phyloP scores from a whole-genome alignment of 805 yeast species.

The Wickerhamiella musiphila region DNA sequence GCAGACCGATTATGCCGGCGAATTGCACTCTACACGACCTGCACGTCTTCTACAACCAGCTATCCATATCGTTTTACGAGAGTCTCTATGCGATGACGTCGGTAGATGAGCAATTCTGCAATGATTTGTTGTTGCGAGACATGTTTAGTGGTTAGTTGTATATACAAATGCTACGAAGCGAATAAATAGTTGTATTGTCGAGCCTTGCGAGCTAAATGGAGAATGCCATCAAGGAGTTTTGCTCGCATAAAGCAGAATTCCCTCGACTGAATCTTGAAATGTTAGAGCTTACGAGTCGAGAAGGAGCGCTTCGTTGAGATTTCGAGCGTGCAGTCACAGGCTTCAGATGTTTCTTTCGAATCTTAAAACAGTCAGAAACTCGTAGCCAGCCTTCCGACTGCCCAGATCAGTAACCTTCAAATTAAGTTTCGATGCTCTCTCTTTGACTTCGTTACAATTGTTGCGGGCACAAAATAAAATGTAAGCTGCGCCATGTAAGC shows the following conservation, averaged over 20 bases:
- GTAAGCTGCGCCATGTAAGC: slow-evolving; percentile 57
- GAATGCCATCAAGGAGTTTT: background rate
- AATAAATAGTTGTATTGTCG: background rate
- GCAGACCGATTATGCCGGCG: slow-evolving; percentile 18
- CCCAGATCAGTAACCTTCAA: slow-evolving; percentile 44
- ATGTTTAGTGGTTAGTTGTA: no score
- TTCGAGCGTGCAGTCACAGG: no score
- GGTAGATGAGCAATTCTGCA: slow-evolving; percentile 31
- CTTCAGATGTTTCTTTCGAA: slow-evolving; percentile 28
- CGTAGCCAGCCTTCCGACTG: slow-evolving; percentile 88
- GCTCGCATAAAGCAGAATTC: no score
- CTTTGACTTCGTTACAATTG: slow-evolving; percentile 46
- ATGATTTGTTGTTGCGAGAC: slow-evolving; percentile 42
- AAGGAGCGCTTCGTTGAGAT: background rate
- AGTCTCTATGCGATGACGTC: slow-evolving; percentile 36
- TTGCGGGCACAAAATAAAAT: slow-evolving; percentile 85
- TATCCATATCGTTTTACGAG: slow-evolving; percentile 50
- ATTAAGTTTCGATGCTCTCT: slow-evolving; percentile 27
- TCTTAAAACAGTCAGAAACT: slow-evolving; percentile 59
- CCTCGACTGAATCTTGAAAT: no score
- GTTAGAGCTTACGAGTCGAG: no score
- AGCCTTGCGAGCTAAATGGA: background rate
- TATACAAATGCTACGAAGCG: slow-evolving; percentile 1
- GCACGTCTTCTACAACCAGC: slow-evolving; percentile 45
- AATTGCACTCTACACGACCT: slow-evolving; percentile 23